These are phyloP conservation scores for Pezicula neosporulosa DNA, from an alignment of 2,329 filamentous ascomycete species.

Conservation along the genomic window DNA sequence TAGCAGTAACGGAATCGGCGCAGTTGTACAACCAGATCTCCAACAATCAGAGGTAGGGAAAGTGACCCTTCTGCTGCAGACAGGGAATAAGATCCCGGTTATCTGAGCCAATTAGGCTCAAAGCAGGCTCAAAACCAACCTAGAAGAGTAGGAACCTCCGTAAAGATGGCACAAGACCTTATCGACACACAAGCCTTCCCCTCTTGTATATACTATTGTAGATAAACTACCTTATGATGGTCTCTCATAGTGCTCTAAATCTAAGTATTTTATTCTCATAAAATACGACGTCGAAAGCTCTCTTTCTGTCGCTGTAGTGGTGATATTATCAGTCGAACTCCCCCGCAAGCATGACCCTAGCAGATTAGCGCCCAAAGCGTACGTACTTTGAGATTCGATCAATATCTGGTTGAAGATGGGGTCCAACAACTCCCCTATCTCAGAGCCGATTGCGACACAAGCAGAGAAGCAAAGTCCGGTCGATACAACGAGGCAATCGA, in stretches of 20 bases:
- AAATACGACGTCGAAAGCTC: no score
- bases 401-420: no score
- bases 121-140: not conserved
- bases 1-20: not conserved
- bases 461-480: not conserved
- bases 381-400: no score
- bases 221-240: no score
- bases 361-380: no score
- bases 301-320: no score
- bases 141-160: not conserved
- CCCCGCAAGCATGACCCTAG: no score
- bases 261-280: no score
- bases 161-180: not conserved
- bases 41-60: not conserved
- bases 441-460: not conserved
- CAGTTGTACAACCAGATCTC: not conserved
- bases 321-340: no score
- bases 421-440: no score
- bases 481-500: no score
- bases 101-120: not conserved
- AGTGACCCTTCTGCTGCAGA: not conserved
- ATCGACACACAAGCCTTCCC: not conserved
- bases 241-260: no score
- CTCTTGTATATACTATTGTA: not conserved
- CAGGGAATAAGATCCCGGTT: not conserved